Conservation (phyloP, 768 basidiomycete species). For the Psilocybe azurescens region DNA sequence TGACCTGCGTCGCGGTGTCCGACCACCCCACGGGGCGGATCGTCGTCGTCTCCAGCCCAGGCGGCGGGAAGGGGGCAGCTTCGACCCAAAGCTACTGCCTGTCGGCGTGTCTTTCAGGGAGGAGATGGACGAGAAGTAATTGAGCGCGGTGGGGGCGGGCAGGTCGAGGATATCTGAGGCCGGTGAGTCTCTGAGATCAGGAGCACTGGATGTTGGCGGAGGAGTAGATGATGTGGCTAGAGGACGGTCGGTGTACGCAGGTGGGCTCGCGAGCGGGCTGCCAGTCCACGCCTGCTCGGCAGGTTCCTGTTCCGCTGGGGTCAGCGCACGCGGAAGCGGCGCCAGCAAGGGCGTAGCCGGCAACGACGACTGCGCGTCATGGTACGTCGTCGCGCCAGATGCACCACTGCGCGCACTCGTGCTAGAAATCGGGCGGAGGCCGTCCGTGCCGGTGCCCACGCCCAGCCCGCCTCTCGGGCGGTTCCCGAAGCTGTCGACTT, state of each 20-base stretch:
- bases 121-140: conserved; percentile 49
- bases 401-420: conserved; percentile 58
- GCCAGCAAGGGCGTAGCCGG: conserved; percentile 46
- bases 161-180: conserved; percentile 37
- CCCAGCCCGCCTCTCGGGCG: conserved; percentile 14
- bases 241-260: conserved; percentile 28
- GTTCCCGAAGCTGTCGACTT: conserved; percentile 31
- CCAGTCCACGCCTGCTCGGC: conserved; percentile 30
- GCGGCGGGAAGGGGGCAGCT: conserved; percentile 37
- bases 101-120: conserved; percentile 40
- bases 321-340: conserved; percentile 52
- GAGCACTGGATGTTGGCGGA: conserved; percentile 17
- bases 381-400: conserved; percentile 63
- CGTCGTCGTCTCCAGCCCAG: conserved; percentile 38
- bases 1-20: conserved; percentile 25
- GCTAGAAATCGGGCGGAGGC: conserved; percentile 60
- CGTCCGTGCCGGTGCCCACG: conserved; percentile 43
- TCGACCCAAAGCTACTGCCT: conserved; percentile 33
- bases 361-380: conserved; percentile 62
- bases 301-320: conserved; percentile 38
- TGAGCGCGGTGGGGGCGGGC: conserved; percentile 58
- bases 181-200: conserved; percentile 7
- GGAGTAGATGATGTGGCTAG: conserved; percentile 16
- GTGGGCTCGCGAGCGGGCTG: conserved; percentile 26
- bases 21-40: conserved; percentile 35